phyloP scores from a whole-genome alignment of 768 basidiomycete species.

The Rhodotorula diobovata region DNA sequence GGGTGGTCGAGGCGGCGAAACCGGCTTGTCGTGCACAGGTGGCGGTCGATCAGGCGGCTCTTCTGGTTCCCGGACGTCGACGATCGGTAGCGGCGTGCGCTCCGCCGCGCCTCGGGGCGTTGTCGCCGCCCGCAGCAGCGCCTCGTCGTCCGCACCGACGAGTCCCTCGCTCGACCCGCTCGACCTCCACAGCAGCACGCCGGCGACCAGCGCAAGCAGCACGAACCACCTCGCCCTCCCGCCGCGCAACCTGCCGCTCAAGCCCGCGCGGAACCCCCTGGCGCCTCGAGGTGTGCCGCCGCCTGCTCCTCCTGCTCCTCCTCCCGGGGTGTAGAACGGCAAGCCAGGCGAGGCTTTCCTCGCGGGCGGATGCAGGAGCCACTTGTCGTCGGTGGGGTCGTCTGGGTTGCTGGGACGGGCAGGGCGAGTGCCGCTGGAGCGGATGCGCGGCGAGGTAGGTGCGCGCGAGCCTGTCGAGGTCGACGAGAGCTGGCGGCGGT shows the following conservation, averaged over 20 bases:
- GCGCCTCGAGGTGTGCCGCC: neutral
- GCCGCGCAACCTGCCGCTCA: neutral
- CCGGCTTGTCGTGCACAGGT: neutral
- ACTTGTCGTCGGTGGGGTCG: neutral
- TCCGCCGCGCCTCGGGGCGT: neutral
- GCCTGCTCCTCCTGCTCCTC: no score
- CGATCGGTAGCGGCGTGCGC: neutral
- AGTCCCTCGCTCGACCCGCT: neutral
- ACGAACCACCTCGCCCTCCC: neutral
- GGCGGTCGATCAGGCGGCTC: neutral
- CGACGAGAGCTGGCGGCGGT: neutral
- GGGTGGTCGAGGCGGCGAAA: neutral
- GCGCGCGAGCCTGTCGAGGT: neutral
- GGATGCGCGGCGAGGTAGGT: neutral
- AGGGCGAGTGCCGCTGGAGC: no score
- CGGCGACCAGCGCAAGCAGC: neutral
- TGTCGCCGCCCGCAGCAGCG: neutral
- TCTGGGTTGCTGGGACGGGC: no score
- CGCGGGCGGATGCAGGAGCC: neutral
- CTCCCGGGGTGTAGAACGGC: neutral
- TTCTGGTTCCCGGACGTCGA: no score
- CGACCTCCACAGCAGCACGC: neutral
- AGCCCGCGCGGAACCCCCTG: neutral
- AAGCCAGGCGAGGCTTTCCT: neutral
- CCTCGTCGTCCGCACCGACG: no score